Evolutionary conservation across 1,284 basidiomycete species (phyloP), one percentile per base, ranked within the genome.

Genomic region (Boletellus sp.): DNA sequence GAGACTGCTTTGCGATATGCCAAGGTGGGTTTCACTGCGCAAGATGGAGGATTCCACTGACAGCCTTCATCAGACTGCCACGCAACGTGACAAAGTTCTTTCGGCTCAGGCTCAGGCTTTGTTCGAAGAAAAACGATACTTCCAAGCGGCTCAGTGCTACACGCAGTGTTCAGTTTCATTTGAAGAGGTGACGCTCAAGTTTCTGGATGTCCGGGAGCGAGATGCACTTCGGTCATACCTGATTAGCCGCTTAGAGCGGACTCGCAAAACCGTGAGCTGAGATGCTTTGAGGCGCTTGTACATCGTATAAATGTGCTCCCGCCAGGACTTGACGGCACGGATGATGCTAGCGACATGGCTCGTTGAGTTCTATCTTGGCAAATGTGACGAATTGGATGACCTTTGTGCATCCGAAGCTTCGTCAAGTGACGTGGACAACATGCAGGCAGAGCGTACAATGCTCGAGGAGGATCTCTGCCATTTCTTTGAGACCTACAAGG

Each of bases 281-380:
- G 2, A 37, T 22, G 14, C 42, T 29, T 34, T 26, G 17, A 36
- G 3, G 7, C 17, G 33, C 14, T 5, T 43, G 6, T 14, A 17
- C 11, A 27, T 29, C 14, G 8, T 34, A 29, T n/a, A 35, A 14
- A 50, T 4, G 36, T 19, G 20, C 13, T 21, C 45, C 36, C 44
- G 45, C 16, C 52, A 94, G 91, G 92, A 96, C 57, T 58, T 91
- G 37, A 93, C 91, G 0, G 94, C 97, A 66, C 79, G 96, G 26
- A 94, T 95, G 86, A 95, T 99, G 87, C 74, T 99, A 8, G 94
- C 96, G 2, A 98, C 94, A 0, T 99, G 96, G 96, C 84, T 99
- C 7, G 86, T 96, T 23, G 96, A 99, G 67, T 94, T 99, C 55
- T 98, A 94, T 64, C 80, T 99, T 19, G 89, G 87, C 69, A 98